phyloP scores from a whole-genome alignment of 2,329 filamentous ascomycete genomes.

The Curvularia hawaiiensis region DNA sequence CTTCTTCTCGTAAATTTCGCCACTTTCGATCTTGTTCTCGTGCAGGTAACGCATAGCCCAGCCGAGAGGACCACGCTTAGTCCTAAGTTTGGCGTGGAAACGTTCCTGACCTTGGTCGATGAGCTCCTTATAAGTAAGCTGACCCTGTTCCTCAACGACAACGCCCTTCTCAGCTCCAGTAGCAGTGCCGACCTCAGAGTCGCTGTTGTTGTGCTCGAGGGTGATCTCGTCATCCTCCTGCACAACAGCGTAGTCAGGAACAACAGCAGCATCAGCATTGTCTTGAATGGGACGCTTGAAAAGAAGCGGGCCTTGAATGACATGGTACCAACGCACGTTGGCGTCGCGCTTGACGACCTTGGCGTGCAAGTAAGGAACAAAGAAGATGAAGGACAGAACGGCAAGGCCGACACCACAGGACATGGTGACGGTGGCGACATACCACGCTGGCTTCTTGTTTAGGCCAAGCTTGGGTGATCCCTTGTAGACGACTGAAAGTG shows the following conservation, averaged over 20 bases:
- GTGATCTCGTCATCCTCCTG: slow-evolving; percentile 62
- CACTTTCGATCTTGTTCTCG: slow-evolving; percentile 73
- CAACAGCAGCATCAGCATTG: slow-evolving; percentile 59
- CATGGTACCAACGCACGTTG: slow-evolving; percentile 66
- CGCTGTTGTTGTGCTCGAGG: slow-evolving; percentile 24
- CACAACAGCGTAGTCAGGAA: slow-evolving; percentile 79
- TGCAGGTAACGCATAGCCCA: slow-evolving; percentile 82
- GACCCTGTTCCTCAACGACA: slow-evolving; percentile 52
- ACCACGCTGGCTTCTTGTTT: slow-evolving; percentile 69
- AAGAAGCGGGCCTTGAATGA: slow-evolving; percentile 64
- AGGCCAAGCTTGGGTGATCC: slow-evolving; percentile 72
- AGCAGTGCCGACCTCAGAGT: slow-evolving; percentile 40
- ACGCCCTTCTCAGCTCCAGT: slow-evolving; percentile 42
- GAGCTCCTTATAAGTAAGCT: slow-evolving; percentile 67
- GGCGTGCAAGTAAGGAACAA: slow-evolving; percentile 71
- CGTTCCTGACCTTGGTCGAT: slow-evolving; percentile 61
- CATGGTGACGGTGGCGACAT: slow-evolving; percentile 69
- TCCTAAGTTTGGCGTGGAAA: slow-evolving; percentile 67
- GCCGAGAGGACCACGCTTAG: slow-evolving; percentile 70
- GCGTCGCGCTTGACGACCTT: slow-evolving; percentile 72
- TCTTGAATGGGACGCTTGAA: slow-evolving; percentile 60
- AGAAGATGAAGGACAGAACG: slow-evolving; percentile 69
- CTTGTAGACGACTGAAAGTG: slow-evolving; percentile 81
- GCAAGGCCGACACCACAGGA: slow-evolving; percentile 66
- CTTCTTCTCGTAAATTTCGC: slow-evolving; percentile 73